Evolutionary conservation across 768 basidiomycete species (phyloP).

Genomic region (Tulasnella sp.): DNA sequence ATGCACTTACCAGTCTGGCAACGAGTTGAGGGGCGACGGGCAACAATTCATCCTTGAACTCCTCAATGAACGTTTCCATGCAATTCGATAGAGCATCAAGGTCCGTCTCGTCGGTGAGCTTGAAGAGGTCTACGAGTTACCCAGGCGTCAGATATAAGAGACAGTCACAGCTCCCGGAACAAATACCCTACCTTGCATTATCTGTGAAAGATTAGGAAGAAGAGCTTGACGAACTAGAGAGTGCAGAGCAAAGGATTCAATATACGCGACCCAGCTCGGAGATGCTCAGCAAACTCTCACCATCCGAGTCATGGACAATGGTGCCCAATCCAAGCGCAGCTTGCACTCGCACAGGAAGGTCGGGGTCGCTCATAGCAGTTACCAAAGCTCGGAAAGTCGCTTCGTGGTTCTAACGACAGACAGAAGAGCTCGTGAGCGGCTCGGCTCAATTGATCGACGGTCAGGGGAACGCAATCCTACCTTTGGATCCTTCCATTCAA

Average conservation of each 20-base stretch:
- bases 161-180: background rate
- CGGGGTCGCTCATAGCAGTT: constrained; percentile 65
- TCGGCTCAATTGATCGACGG: background rate
- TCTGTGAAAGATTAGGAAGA: constrained; percentile 73
- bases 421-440: background rate
- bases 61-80: constrained; percentile 83
- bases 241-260: constrained; percentile 21
- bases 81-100: constrained; percentile 75
- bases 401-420: constrained; percentile 50
- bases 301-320: constrained; percentile 62
- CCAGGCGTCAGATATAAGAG: too few species aligned
- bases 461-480: constrained; percentile 39
- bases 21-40: constrained; percentile 81
- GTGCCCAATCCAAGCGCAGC: constrained; percentile 77
- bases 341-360: constrained; percentile 79
- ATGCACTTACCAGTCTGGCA: constrained; percentile 59
- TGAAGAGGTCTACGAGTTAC: constrained; percentile 60
- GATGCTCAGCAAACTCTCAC: constrained; percentile 39
- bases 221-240: constrained; percentile 61
- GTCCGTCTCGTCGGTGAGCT: constrained; percentile 87
- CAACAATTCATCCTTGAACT: constrained; percentile 76
- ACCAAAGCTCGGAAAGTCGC: constrained; percentile 62
- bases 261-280: background rate
- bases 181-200: constrained; percentile 63
- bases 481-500: constrained; percentile 62